phyloP scores from a whole-genome alignment of 2,329 filamentous ascomycete genomes.

The Clonostachys byssicola region DNA sequence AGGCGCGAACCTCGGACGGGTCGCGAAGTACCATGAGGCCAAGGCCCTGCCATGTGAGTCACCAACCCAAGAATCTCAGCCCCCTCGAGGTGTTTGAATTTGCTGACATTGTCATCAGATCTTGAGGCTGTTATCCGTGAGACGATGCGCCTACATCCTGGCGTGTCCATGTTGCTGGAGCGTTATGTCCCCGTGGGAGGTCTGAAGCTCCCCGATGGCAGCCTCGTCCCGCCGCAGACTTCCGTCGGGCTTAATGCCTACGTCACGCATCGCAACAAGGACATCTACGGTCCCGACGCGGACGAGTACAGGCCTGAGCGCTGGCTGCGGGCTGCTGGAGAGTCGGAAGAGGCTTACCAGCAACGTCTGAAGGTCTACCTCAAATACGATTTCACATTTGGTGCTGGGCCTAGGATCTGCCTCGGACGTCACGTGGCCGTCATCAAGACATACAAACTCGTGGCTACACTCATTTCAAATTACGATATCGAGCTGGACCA shows the following conservation, averaged over 20 bases:
- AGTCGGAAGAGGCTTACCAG: constrained; percentile 23
- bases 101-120: constrained; percentile 6
- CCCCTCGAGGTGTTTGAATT: neutral
- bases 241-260: constrained; percentile 28
- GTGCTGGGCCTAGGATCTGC: constrained; percentile 23
- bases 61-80: neutral
- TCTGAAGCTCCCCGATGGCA: constrained; percentile 22
- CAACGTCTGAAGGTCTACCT: constrained; percentile 26
- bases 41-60: constrained; percentile 5
- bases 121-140: constrained; percentile 43
- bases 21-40: constrained; percentile 11
- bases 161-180: constrained; percentile 36
- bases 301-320: constrained; percentile 38
- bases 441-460: constrained; percentile 24
- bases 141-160: constrained; percentile 39
- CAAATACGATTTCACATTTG: constrained; percentile 23
- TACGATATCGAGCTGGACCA: constrained; percentile 31
- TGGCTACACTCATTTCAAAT: constrained; percentile 36
- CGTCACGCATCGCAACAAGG: constrained; percentile 25
- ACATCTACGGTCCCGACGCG: constrained; percentile 34
- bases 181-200: constrained; percentile 36
- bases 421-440: constrained; percentile 23
- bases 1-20: constrained; percentile 9
- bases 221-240: constrained; percentile 16
- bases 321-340: constrained; percentile 30